Conservation (phyloP, 2,329 filamentous ascomycete genomes). For the Penicillium sp. region DNA sequence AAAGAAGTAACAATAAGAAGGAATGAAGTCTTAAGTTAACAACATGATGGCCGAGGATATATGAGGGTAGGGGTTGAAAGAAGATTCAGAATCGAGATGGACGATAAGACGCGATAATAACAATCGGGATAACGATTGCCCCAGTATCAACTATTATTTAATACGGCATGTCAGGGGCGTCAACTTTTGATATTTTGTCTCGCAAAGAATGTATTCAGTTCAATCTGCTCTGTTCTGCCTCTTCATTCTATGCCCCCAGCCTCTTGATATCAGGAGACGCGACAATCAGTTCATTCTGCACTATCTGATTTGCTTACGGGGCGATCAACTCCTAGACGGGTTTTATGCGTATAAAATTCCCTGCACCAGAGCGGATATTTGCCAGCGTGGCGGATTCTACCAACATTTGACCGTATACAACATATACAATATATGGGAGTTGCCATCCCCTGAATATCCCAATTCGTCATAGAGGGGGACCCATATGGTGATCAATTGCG, state of each 20-base stretch:
- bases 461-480: neutral
- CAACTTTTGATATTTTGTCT: neutral
- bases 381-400: slow-evolving; percentile 5
- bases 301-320: neutral
- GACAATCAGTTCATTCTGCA: neutral
- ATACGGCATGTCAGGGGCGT: neutral
- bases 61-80: slow-evolving; percentile 8
- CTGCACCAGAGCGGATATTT: slow-evolving; percentile 1
- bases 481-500: neutral
- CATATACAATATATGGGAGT: neutral
- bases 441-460: neutral
- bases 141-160: slow-evolving; percentile 3
- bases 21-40: neutral
- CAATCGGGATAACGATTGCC: slow-evolving; percentile 10
- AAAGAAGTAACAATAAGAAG: neutral
- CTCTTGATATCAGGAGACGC: neutral
- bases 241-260: neutral
- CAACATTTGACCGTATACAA: neutral
- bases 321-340: neutral
- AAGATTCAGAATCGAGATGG: slow-evolving; percentile 7
- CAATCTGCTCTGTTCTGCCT: neutral
- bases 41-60: slow-evolving; percentile 3
- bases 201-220: neutral
- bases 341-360: slow-evolving; percentile 2
- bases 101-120: slow-evolving; percentile 11